phyloP scores from a whole-genome alignment of 805 yeast species.

The Priceomyces fermenticarens region DNA sequence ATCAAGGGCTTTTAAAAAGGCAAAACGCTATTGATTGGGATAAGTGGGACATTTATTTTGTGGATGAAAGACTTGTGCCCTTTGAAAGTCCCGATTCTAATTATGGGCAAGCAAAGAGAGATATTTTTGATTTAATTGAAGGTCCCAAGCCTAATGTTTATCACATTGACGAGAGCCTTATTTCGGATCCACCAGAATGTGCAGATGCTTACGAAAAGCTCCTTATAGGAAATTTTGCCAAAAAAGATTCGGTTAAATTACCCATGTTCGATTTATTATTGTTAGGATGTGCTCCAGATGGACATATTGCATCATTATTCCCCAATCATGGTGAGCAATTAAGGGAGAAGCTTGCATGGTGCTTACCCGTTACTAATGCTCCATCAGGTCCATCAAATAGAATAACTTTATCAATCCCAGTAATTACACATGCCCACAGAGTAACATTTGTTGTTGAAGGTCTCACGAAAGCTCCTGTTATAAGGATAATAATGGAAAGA shows the following conservation, averaged over 20 bases:
- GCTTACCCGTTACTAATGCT: slow-evolving; percentile 86
- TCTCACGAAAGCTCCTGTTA: slow-evolving; percentile 87
- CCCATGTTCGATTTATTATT: slow-evolving; percentile 91
- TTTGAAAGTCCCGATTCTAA: slow-evolving; percentile 79
- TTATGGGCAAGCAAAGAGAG: slow-evolving; percentile 83
- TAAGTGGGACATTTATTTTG: slow-evolving; percentile 94
- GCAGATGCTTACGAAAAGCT: slow-evolving; percentile 91
- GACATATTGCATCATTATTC: slow-evolving; percentile 94
- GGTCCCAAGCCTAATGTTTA: slow-evolving; percentile 65
- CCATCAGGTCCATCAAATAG: slow-evolving; percentile 86
- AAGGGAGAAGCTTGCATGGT: slow-evolving; percentile 92
- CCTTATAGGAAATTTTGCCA: slow-evolving; percentile 86
- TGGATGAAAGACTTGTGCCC: slow-evolving; percentile 93
- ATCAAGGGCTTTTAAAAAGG: slow-evolving; percentile 79
- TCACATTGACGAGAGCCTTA: slow-evolving; percentile 75
- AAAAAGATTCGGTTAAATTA: slow-evolving; percentile 90
- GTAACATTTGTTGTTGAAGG: slow-evolving; percentile 97
- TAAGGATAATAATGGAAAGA: slow-evolving; percentile 89
- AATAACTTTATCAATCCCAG: slow-evolving; percentile 90
- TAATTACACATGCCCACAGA: slow-evolving; percentile 87
- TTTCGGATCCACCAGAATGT: slow-evolving; percentile 83
- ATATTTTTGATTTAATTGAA: slow-evolving; percentile 69
- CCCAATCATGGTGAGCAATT: slow-evolving; percentile 83
- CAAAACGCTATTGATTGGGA: slow-evolving; percentile 78
- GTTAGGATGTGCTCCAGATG: slow-evolving; percentile 98